These are phyloP conservation scores for Solanum chacoense DNA, from an alignment of 305 asterid genomes.

Conservation along the genomic window DNA sequence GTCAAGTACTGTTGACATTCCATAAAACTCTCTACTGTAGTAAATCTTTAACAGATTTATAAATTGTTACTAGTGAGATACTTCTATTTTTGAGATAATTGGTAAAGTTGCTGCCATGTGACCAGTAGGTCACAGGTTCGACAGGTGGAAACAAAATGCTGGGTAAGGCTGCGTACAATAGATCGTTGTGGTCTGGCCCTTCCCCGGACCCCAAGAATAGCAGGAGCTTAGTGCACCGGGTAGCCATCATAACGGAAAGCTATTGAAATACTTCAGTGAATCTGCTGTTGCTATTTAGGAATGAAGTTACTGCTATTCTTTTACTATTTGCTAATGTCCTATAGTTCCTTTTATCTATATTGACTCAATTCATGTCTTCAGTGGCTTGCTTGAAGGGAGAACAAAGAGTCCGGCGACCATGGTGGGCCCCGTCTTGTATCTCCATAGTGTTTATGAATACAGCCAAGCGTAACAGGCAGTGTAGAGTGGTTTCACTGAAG, in stretches of 20 bases:
- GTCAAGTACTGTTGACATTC: background rate
- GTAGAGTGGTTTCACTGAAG: conserved; percentile 86
- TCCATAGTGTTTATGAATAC: conserved; percentile 50
- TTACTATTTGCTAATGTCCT: background rate
- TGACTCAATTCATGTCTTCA: conserved; percentile 14
- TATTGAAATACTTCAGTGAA: background rate
- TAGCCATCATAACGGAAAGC: background rate
- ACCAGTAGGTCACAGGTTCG: background rate
- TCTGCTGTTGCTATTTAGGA: background rate
- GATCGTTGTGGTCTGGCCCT: background rate
- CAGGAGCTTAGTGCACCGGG: background rate
- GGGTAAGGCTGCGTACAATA: background rate
- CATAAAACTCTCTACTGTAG: background rate
- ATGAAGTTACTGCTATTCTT: background rate
- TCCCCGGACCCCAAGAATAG: background rate
- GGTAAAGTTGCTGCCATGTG: background rate
- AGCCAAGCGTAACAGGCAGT: conserved; percentile 77
- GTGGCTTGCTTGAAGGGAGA: conserved; percentile 99
- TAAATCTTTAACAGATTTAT: background rate
- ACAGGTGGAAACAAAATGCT: background rate
- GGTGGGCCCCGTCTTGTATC: conserved; percentile 94
- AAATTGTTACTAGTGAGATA: background rate
- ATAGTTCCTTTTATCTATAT: background rate
- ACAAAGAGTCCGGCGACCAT: conserved; percentile 73
- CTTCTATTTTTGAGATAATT: background rate